Evolutionary conservation across 495 filamentous ascomycete genomes (phyloP), one percentile per base, ranked within the genome.

Genomic region (Penicillium herquei): DNA sequence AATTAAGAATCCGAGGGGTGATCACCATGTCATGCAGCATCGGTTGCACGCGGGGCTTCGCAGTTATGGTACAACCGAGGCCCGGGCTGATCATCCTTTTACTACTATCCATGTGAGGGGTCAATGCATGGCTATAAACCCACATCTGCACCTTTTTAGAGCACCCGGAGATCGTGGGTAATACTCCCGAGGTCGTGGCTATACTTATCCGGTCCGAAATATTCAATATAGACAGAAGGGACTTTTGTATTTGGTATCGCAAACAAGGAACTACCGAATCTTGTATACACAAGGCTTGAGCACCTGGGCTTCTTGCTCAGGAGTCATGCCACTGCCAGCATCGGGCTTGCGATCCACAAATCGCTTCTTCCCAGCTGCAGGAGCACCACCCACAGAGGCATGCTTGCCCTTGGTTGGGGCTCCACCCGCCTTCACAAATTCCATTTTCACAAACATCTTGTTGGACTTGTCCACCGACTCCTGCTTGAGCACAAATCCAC

Each of bases 261-360:
- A 52, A 10, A 50, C 49, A 50, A 26, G 21, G 39, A 32, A 55
- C 70, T 79, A 96, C 61, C 93, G 82, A 51, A 92, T 79, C 79
- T 98, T 98, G 67, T 98, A 98, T 49, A 97, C 88, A 77, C 95
- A 98, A 13, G 94, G 95, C 78, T 98, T 98, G 52, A 98, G 70
- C 48, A 96, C 86, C 57, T 78, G 80, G 35, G 80, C 81, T 69
- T 88, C 89, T 51, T 83, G 76, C 41, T 75, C 75, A 12, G 69
- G 66, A n/a, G 69, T 69, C 52, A 76, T 69, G 13, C 72, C 78
- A 54, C 79, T 75, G n/a, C 79, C 78, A 39, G 80, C 78, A 33
- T 81, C 73, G 16, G 82, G 77, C 42, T 75, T 74, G 39, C 74
- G 71, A 31, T 81, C 81, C 46, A 87, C 75, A 62, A 83, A 87